These are phyloP conservation scores for Backusella luteola DNA, from an alignment of 192 early-diverging fungal genomes.

Conservation along the genomic window DNA sequence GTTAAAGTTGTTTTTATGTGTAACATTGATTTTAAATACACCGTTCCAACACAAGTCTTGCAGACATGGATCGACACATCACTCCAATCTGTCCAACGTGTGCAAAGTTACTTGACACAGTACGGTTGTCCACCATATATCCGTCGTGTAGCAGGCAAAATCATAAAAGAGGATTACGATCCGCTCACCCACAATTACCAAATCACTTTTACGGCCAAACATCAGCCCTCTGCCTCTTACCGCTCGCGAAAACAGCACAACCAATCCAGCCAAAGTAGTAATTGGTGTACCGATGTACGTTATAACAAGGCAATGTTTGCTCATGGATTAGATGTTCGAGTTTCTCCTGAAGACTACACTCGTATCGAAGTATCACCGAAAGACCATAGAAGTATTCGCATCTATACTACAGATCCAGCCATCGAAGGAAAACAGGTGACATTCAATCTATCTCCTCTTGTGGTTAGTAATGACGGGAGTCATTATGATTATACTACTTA, in stretches of 20 bases:
- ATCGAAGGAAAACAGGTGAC: slow-evolving; percentile 25
- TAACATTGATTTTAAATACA: slow-evolving; percentile 42
- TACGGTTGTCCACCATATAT: slow-evolving; percentile 56
- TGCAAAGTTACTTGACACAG: slow-evolving; percentile 44
- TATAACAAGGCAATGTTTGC: slow-evolving; percentile 40
- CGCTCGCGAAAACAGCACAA: slow-evolving; percentile 25
- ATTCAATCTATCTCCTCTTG: background rate
- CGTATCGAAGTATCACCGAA: slow-evolving; percentile 31
- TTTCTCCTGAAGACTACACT: slow-evolving; percentile 40
- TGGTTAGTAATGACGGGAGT: background rate
- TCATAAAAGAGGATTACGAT: slow-evolving; percentile 43
- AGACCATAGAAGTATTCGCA: background rate
- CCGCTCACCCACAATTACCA: slow-evolving; percentile 38
- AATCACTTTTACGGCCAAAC: slow-evolving; percentile 41
- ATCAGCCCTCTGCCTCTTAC: slow-evolving; percentile 33
- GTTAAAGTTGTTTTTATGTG: slow-evolving; percentile 43
- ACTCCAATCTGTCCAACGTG: slow-evolving; percentile 34
- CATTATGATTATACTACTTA: background rate
- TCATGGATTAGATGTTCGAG: slow-evolving; percentile 43
- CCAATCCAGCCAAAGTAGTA: background rate
- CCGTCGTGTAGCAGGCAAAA: slow-evolving; percentile 41
- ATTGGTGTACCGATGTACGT: slow-evolving; percentile 49
- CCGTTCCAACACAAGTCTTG: slow-evolving; percentile 36
- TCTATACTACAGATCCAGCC: slow-evolving; percentile 12
- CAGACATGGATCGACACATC: slow-evolving; percentile 26